phyloP scores from a whole-genome alignment of 2,329 filamentous ascomycete species.

The Ophiognomonia clavigignenti-juglandacearum region DNA sequence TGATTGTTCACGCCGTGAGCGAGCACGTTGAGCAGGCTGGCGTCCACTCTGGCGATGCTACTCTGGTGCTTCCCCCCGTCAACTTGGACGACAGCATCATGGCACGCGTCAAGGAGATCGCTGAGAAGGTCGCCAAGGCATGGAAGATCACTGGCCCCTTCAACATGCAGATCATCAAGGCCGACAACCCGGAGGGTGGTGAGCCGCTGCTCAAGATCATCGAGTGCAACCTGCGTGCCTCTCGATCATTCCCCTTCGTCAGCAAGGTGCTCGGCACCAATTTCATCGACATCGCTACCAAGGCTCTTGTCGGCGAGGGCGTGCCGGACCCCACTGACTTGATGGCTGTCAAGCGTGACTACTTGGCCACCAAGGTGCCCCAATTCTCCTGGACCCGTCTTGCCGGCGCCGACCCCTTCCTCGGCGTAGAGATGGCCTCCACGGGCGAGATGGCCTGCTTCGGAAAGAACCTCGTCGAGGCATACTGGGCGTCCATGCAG shows the following conservation, averaged over 20 bases:
- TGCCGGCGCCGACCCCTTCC: slow-evolving; percentile 92
- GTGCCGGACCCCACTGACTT: slow-evolving; percentile 82
- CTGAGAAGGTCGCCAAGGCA: slow-evolving; percentile 90
- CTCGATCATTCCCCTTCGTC: slow-evolving; percentile 96
- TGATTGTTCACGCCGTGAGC: slow-evolving; percentile 86
- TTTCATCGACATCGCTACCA: slow-evolving; percentile 94
- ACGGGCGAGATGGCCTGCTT: slow-evolving; percentile 99
- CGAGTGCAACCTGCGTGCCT: slow-evolving; percentile 95
- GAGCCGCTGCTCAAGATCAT: slow-evolving; percentile 86
- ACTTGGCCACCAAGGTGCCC: slow-evolving; percentile 94
- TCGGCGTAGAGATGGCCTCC: slow-evolving; percentile 95
- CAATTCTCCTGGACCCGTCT: slow-evolving; percentile 99
- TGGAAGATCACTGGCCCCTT: slow-evolving; percentile 98
- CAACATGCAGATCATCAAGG: slow-evolving; percentile 99
- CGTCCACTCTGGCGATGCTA: slow-evolving; percentile 97
- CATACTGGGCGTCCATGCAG: slow-evolving; percentile 95
- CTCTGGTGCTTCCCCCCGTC: slow-evolving; percentile 82
- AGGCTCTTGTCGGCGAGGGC: slow-evolving; percentile 79
- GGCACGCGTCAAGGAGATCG: slow-evolving; percentile 89
- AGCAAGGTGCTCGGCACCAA: slow-evolving; percentile 95
- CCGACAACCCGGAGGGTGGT: slow-evolving; percentile 68
- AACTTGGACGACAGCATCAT: slow-evolving; percentile 73
- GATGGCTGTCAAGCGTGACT: slow-evolving; percentile 85
- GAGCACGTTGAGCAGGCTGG: slow-evolving; percentile 97
- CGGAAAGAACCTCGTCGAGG: slow-evolving; percentile 90